phyloP scores from a whole-genome alignment of 345 rosid genomes.

The Rhodomyrtus tomentosa region DNA sequence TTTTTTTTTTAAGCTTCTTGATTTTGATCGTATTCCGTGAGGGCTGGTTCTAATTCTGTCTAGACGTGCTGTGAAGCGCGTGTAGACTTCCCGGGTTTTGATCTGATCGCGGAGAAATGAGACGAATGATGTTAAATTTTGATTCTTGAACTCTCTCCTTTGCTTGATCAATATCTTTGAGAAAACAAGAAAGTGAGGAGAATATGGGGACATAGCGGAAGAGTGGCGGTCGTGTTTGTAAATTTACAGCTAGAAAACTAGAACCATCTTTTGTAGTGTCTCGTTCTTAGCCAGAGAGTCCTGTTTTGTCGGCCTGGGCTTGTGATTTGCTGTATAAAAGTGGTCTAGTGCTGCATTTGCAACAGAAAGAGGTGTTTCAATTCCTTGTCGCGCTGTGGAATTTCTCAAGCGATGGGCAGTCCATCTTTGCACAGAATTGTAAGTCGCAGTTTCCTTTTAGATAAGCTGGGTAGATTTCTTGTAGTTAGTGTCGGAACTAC shows the following conservation, averaged over 20 bases:
- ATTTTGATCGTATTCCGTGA: not conserved
- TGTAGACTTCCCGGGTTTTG: not conserved
- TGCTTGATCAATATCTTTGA: not conserved
- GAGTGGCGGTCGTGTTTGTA: not conserved
- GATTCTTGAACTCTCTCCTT: not conserved
- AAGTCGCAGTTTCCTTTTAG: not conserved
- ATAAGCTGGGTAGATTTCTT: not conserved
- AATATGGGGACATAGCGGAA: not conserved
- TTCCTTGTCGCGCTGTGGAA: not conserved
- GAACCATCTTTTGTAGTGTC: not conserved
- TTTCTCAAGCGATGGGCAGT: not conserved
- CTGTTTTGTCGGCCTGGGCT: not conserved
- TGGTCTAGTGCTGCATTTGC: not conserved
- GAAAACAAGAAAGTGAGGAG: not conserved
- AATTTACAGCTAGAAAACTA: not conserved
- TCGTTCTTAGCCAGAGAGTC: not conserved
- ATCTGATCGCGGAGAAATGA: not conserved
- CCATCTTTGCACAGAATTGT: not conserved
- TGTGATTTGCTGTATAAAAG: not conserved
- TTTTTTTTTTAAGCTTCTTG: not conserved
- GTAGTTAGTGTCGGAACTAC: not conserved
- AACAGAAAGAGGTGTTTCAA: not conserved
- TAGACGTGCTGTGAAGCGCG: not conserved
- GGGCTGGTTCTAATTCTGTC: not conserved
- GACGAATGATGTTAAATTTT: not conserved